phyloP scores from a whole-genome alignment of 2,329 filamentous ascomycete genomes.

The Tolypocladium album region DNA sequence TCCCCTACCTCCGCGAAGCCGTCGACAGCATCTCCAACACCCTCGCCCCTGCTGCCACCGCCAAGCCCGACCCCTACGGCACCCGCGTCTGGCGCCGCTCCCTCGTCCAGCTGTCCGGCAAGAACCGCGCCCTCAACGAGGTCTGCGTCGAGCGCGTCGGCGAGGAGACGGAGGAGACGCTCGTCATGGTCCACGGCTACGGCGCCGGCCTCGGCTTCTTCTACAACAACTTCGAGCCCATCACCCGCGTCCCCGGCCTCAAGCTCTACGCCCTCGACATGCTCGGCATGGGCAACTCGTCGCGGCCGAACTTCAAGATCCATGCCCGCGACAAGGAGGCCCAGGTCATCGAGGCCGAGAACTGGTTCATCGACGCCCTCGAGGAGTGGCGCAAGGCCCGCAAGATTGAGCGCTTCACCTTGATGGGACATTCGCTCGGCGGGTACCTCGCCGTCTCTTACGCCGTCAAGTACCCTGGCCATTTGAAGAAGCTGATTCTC shows the following conservation, averaged over 20 bases:
- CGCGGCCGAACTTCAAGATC: constrained; percentile 73
- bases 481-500: constrained; percentile 89
- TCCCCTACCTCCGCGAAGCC: constrained; percentile 74
- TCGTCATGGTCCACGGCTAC: constrained; percentile 96
- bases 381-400: constrained; percentile 90
- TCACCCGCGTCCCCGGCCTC: constrained; percentile 71
- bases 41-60: constrained; percentile 21
- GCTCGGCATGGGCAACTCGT: constrained; percentile 87
- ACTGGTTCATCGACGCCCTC: constrained; percentile 90
- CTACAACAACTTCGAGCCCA: constrained; percentile 92
- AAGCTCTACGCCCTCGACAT: constrained; percentile 90
- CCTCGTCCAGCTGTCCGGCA: constrained; percentile 75
- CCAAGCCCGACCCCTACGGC: constrained; percentile 65
- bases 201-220: constrained; percentile 94
- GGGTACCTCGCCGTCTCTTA: constrained; percentile 94
- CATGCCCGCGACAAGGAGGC: constrained; percentile 68
- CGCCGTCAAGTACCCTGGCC: constrained; percentile 90
- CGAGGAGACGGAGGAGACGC: constrained; percentile 69
- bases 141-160: constrained; percentile 79
- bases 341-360: constrained; percentile 81
- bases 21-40: constrained; percentile 50
- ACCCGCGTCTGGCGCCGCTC: constrained; percentile 77
- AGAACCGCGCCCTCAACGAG: constrained; percentile 82
- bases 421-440: constrained; percentile 86
- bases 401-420: constrained; percentile 85